phyloP scores from a whole-genome alignment of 345 rosid genomes.

The Capsella bursapastoris region DNA sequence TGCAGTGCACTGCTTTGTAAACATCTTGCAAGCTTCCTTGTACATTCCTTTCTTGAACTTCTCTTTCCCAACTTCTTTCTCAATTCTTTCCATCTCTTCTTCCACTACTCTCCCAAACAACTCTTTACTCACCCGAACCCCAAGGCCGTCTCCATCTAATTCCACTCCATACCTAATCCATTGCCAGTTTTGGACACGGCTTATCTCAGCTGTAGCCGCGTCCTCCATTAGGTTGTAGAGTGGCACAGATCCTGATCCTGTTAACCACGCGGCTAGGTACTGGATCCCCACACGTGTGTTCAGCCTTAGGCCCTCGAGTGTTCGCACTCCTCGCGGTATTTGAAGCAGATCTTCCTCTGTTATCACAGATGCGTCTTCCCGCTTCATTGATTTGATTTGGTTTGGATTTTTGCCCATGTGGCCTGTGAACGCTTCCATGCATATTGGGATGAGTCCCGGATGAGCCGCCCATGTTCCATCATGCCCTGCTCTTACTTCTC shows the following conservation, averaged over 20 bases:
- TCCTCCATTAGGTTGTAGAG: constrained; percentile 97
- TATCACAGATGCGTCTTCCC: constrained; percentile 65
- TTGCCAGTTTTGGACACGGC: constrained; percentile 94
- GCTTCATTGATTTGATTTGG: constrained; percentile 66
- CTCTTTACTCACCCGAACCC: constrained; percentile 65
- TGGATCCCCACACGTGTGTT: constrained; percentile 95
- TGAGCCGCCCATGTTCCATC: constrained; percentile 99
- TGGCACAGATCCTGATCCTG: constrained; percentile 88
- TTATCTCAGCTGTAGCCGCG: constrained; percentile 95
- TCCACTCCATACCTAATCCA: constrained; percentile 87
- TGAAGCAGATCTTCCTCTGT: constrained; percentile 89
- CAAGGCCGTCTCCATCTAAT: constrained; percentile 75
- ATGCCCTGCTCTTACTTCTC: constrained; percentile 88
- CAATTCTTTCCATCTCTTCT: constrained; percentile 87
- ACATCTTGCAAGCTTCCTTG: constrained; percentile 76
- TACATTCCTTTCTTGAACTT: constrained; percentile 76
- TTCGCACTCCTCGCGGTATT: constrained; percentile 77
- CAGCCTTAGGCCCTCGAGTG: constrained; percentile 80
- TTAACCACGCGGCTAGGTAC: constrained; percentile 88
- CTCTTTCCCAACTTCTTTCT: constrained; percentile 82
- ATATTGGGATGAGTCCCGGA: constrained; percentile 81
- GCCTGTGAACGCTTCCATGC: constrained; percentile 69
- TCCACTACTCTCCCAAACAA: constrained; percentile 84
- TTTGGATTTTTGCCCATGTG: constrained; percentile 69
- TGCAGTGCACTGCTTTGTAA: constrained; percentile 73